These are phyloP conservation scores for Triangularia setosa DNA, from an alignment of 2,329 filamentous ascomycete species.

Conservation along the genomic window DNA sequence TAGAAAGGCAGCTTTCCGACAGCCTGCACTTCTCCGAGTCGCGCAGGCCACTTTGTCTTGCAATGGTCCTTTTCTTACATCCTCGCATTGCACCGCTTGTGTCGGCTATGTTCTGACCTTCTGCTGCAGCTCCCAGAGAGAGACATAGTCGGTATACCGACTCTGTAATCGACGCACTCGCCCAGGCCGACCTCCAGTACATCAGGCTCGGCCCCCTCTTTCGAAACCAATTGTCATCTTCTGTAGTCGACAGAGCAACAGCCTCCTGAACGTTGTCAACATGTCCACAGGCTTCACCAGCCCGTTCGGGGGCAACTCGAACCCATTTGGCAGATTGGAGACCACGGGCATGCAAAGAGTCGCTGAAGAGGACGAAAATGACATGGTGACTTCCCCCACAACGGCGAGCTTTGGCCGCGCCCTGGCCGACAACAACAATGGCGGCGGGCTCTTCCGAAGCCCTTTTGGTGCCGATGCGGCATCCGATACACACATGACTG, in stretches of 20 bases:
- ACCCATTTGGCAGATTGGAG: slow-evolving; percentile 63
- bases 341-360: slow-evolving; percentile 47
- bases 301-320: slow-evolving; percentile 62
- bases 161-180: not conserved
- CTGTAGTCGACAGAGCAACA: slow-evolving; percentile 3
- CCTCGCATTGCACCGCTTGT: slow-evolving; percentile 7
- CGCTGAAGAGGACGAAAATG: slow-evolving; percentile 81
- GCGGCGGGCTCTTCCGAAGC: slow-evolving; percentile 33
- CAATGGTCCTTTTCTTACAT: slow-evolving; percentile 8
- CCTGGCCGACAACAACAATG: slow-evolving; percentile 30
- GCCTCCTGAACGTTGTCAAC: slow-evolving; percentile 9
- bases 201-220: not conserved
- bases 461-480: slow-evolving; percentile 52
- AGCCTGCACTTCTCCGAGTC: slow-evolving; percentile 16
- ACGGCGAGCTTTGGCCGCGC: slow-evolving; percentile 51
- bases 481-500: slow-evolving; percentile 43
- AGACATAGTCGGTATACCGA: not conserved
- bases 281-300: slow-evolving; percentile 79
- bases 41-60: slow-evolving; percentile 16
- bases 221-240: not conserved
- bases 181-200: not conserved
- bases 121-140: slow-evolving; percentile 5
- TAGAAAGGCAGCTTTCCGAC: slow-evolving; percentile 14
- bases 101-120: slow-evolving; percentile 7
- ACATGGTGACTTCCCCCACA: slow-evolving; percentile 71